Conservation (phyloP, 306 rosid species). For the Lathyrus oleraceus region DNA sequence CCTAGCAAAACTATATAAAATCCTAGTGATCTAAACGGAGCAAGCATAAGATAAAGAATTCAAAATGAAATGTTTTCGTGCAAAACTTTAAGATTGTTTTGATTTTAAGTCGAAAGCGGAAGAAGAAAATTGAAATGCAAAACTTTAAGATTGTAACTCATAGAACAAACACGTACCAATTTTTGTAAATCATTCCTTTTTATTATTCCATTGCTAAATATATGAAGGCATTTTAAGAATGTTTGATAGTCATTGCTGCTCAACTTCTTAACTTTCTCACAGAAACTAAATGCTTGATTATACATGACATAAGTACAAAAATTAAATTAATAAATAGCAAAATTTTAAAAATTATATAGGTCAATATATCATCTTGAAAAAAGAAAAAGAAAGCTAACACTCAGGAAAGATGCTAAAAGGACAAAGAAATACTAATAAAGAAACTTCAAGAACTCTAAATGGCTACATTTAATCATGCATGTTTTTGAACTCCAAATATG, state of each 20-base stretch:
- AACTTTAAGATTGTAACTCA: conserved; percentile 21
- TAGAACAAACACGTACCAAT: conserved; percentile 63
- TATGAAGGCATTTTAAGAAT: conserved; percentile 85
- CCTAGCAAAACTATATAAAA: conserved; percentile 10
- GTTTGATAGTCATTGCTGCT: conserved; percentile 73
- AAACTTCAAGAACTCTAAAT: conserved; percentile 24
- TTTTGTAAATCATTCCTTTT: conserved; percentile 79
- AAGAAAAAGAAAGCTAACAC: conserved; percentile 19
- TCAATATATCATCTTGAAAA: too few species aligned
- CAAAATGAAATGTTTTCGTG: conserved; percentile 10
- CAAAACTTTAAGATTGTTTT: too few species aligned
- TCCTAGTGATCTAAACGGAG: background rate
- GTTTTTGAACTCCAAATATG: background rate
- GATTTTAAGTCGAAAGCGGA: too few species aligned
- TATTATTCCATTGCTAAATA: conserved; percentile 86
- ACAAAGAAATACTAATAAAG: conserved; percentile 27
- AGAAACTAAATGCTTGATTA: conserved; percentile 76
- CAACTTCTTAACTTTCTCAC: conserved; percentile 86
- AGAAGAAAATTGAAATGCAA: too few species aligned
- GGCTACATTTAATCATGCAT: conserved; percentile 14
- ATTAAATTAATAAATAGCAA: conserved; percentile 20
- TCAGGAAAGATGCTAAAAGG: conserved; percentile 20
- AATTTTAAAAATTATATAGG: conserved; percentile 31
- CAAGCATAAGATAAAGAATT: background rate
- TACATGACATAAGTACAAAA: conserved; percentile 57